Conservation (phyloP, 139 green algal species). For the Chlamydomonas sp. region DNA sequence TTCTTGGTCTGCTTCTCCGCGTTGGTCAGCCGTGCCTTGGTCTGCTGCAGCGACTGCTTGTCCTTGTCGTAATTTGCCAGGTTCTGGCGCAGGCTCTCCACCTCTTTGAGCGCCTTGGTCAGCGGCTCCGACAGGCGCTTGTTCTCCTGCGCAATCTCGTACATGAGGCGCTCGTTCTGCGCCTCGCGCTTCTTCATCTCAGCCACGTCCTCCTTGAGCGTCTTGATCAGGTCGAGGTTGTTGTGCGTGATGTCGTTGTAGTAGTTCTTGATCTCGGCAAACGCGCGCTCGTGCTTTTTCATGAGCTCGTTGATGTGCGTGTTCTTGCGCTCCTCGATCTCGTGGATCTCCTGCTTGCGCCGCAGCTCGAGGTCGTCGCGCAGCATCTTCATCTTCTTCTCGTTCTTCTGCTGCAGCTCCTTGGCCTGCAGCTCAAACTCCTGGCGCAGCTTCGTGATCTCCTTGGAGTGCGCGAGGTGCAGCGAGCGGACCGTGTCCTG, state of each 20-base stretch:
- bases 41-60: conserved; percentile 56
- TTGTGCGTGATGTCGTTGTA: conserved; percentile 92
- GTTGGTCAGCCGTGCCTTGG: conserved; percentile 55
- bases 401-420: conserved; percentile 72
- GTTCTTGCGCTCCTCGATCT: conserved; percentile 67
- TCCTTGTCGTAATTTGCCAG: conserved; percentile 75
- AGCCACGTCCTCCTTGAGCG: conserved; percentile 78
- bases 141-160: conserved; percentile 76
- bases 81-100: conserved; percentile 56
- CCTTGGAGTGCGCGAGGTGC: conserved; percentile 81
- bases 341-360: conserved; percentile 67
- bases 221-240: conserved; percentile 92
- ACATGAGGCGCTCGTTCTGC: conserved; percentile 83
- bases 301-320: conserved; percentile 83
- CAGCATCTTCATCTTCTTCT: conserved; percentile 77
- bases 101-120: conserved; percentile 69
- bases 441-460: conserved; percentile 80
- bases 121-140: conserved; percentile 77
- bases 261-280: conserved; percentile 87
- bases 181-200: conserved; percentile 84
- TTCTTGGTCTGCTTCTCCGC: conserved; percentile 74
- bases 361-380: conserved; percentile 73
- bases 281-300: conserved; percentile 76
- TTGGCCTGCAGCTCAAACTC: conserved; percentile 76
- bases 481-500: conserved; percentile 69